Conservation (phyloP, 306 rosid species). For the Astragalus glycyphyllos region DNA sequence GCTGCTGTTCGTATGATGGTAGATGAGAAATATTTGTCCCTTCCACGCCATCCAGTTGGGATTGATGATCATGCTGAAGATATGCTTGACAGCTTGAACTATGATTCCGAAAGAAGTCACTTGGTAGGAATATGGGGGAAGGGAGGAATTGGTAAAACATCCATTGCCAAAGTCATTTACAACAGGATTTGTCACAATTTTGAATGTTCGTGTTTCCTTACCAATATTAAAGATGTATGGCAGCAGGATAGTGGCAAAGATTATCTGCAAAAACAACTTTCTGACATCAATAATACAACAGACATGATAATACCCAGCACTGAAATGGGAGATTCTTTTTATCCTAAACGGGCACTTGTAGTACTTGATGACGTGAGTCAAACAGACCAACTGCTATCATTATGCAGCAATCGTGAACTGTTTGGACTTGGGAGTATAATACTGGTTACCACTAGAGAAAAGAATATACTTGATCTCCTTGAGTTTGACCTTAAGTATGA, state of each 20-base stretch:
- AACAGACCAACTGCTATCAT: background rate
- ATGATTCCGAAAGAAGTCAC: background rate
- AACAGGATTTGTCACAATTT: background rate
- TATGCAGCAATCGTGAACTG: background rate
- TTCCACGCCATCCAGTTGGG: background rate
- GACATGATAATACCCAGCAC: background rate
- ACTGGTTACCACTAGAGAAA: slow-evolving; percentile 8
- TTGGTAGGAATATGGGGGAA: slow-evolving; percentile 25
- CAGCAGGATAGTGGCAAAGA: background rate
- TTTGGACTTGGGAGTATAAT: background rate
- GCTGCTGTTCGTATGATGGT: background rate
- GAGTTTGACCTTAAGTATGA: background rate
- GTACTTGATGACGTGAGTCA: slow-evolving; percentile 21
- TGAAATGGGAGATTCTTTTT: background rate
- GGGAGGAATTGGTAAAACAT: slow-evolving; percentile 30
- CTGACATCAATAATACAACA: background rate
- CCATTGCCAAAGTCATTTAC: slow-evolving; percentile 25
- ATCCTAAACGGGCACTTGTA: background rate
- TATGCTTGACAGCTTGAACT: background rate
- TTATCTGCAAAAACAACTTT: slow-evolving; percentile 8
- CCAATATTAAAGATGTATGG: slow-evolving; percentile 17
- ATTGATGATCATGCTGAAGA: background rate
- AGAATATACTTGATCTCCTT: background rate
- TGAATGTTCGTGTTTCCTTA: slow-evolving; percentile 1
- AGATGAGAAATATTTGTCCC: background rate